phyloP scores from a whole-genome alignment of 2,329 filamentous ascomycete genomes.

The Ustulina deusta region DNA sequence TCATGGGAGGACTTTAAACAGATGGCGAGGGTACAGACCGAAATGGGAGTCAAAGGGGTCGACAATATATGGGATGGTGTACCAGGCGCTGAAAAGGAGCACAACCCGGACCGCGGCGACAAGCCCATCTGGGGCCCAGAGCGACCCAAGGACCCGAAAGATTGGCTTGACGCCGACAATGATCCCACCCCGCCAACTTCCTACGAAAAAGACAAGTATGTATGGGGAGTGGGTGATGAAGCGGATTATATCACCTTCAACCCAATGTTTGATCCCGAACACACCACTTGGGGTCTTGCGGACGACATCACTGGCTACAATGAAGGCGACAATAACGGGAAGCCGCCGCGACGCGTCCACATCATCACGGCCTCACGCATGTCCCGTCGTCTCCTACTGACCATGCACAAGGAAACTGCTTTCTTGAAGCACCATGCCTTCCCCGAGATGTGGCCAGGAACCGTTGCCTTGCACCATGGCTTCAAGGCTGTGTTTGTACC shows the following conservation, averaged over 20 bases:
- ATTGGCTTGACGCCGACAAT: constrained; percentile 79
- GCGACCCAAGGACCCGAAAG: constrained; percentile 73
- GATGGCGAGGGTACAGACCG: constrained; percentile 80
- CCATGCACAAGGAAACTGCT: constrained; percentile 92
- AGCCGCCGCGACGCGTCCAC: constrained; percentile 80
- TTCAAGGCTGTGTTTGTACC: constrained; percentile 59
- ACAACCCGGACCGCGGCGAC: constrained; percentile 58
- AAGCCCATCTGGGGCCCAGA: constrained; percentile 87
- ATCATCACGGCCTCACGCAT: constrained; percentile 92
- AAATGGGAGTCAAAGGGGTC: constrained; percentile 73
- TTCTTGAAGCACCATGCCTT: constrained; percentile 90
- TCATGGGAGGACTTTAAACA: constrained; percentile 83
- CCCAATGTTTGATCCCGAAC: constrained; percentile 89
- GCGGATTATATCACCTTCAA: constrained; percentile 93
- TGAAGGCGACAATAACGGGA: constrained; percentile 68
- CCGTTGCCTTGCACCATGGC: constrained; percentile 82
- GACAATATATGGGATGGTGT: constrained; percentile 75
- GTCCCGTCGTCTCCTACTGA: constrained; percentile 80
- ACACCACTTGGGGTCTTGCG: constrained; percentile 84
- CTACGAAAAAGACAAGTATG: constrained; percentile 82
- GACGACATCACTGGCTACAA: constrained; percentile 91
- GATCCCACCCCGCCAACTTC: constrained; percentile 78
- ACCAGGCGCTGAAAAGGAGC: constrained; percentile 57
- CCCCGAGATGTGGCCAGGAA: constrained; percentile 96
- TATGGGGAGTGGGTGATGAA: constrained; percentile 90